A percentile compares a stretch with the other conserved stretches of the same genome.
phyloP scores from a whole-genome alignment of 345 rosid genomes.

The Xanthoceras sorbifolium region DNA sequence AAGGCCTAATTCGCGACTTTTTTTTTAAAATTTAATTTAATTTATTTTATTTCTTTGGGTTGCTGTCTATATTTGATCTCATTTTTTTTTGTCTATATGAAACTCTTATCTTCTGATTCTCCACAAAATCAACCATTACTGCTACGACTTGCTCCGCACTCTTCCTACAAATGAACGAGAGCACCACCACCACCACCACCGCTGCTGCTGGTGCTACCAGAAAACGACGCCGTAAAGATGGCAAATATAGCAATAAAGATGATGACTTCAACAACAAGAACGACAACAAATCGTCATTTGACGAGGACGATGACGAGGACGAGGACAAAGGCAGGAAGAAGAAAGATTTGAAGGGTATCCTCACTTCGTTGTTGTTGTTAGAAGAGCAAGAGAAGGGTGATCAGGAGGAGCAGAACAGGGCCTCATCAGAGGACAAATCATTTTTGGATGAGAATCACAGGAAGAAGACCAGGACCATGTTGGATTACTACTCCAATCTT shows the following conservation, averaged over 20 bases:
- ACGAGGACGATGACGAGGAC: not conserved
- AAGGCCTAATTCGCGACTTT: not conserved
- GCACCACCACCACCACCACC: not conserved
- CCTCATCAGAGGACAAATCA: conserved; percentile 42
- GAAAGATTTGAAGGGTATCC: conserved; percentile 47
- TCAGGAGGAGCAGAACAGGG: conserved; percentile 37
- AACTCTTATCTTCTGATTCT: not conserved
- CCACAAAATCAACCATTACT: not conserved
- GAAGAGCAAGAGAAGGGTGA: conserved; percentile 64
- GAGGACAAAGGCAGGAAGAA: conserved; percentile 22
- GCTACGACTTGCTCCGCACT: not conserved
- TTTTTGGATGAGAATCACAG: conserved; percentile 44
- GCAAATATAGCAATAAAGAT: conserved; percentile 16
- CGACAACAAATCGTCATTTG: conserved; percentile 18
- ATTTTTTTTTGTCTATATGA: conserved; percentile 15
- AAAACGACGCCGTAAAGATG: conserved; percentile 22
- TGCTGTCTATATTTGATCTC: not conserved
- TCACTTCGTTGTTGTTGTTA: conserved; percentile 50
- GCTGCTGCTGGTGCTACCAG: not conserved
- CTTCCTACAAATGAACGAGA: conserved; percentile 3
- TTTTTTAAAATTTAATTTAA: not conserved
- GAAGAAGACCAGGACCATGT: conserved; percentile 35
- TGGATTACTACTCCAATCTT: conserved; percentile 38
- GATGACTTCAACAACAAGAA: conserved; percentile 31
- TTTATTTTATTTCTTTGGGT: not conserved